Percentiles rank a stretch among this genome's conserved stretches.
These are phyloP conservation scores for Pichia terricola DNA, from an alignment of 1,139 yeast genomes.

Conservation along the genomic window DNA sequence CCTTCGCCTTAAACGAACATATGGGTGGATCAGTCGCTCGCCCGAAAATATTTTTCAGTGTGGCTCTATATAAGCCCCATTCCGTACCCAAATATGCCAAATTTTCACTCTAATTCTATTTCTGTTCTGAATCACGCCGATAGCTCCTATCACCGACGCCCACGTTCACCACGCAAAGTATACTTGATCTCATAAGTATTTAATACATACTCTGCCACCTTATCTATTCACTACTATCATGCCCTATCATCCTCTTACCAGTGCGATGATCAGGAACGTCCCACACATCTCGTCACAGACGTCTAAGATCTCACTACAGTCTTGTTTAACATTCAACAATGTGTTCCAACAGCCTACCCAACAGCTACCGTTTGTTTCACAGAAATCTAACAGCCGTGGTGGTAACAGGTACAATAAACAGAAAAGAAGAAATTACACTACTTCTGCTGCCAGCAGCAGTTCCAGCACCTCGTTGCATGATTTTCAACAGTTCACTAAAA, in stretches of 20 bases:
- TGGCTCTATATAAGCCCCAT: too few species aligned
- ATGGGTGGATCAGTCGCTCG: too few species aligned
- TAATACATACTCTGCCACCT: too few species aligned
- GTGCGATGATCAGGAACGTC: conserved; percentile 16
- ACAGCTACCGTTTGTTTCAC: too few species aligned
- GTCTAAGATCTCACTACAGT: conserved; percentile 14
- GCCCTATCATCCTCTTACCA: conserved; percentile 3
- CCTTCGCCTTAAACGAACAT: too few species aligned
- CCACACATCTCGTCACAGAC: conserved; percentile 13
- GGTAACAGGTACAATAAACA: neutral
- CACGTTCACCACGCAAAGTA: too few species aligned
- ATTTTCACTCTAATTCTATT: too few species aligned
- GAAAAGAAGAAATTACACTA: neutral
- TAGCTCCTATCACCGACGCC: too few species aligned
- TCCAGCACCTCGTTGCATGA: neutral
- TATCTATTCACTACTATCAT: neutral
- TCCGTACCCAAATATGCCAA: too few species aligned
- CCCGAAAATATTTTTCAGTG: too few species aligned
- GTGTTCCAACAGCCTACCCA: conserved; percentile 14
- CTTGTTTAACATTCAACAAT: conserved; percentile 15
- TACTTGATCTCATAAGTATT: too few species aligned
- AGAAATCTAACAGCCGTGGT: neutral
- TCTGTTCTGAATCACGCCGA: too few species aligned
- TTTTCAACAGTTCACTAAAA: neutral
- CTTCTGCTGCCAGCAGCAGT: neutral